A percentile compares a stretch with the other conserved stretches of the same genome.
These are phyloP conservation scores for Cicer yamashitae DNA, from an alignment of 306 rosid species.

Conservation along the genomic window DNA sequence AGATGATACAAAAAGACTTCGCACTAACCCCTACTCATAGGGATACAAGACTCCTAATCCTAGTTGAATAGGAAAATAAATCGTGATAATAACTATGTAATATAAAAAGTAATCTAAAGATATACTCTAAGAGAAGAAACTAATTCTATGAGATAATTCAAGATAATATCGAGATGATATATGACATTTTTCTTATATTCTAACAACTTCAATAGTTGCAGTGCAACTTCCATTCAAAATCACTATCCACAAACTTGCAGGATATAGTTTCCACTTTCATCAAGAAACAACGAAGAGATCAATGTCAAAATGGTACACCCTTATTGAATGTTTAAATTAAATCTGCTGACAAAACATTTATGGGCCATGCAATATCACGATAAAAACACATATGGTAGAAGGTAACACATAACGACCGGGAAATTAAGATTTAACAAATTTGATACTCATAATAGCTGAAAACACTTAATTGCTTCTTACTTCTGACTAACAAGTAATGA, in stretches of 20 bases:
- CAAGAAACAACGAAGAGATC: neutral
- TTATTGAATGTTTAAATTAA: conserved; percentile 18
- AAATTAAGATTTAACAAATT: neutral
- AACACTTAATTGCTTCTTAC: neutral
- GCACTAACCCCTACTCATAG: neutral
- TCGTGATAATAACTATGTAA: neutral
- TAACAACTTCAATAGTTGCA: neutral
- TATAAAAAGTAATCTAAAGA: neutral
- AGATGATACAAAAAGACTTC: neutral
- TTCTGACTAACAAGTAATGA: conserved; percentile 7
- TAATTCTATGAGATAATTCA: neutral
- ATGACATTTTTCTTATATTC: neutral
- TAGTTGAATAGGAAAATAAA: neutral
- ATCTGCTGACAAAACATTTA: conserved; percentile 2
- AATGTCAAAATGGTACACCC: conserved; percentile 15
- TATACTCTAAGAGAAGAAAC: neutral
- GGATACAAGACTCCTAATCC: neutral
- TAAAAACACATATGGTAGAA: neutral
- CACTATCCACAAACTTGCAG: conserved; percentile 25
- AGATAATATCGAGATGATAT: neutral
- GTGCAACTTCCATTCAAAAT: conserved; percentile 24
- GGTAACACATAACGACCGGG: conserved; percentile 14
- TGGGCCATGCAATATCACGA: neutral
- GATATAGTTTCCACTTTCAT: conserved; percentile 5
- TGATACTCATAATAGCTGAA: neutral